Evolutionary conservation across 495 filamentous ascomycete genomes (phyloP), one percentile per base, ranked within the genome.

Genomic region (Hyphodiscus hymeniophilus): DNA sequence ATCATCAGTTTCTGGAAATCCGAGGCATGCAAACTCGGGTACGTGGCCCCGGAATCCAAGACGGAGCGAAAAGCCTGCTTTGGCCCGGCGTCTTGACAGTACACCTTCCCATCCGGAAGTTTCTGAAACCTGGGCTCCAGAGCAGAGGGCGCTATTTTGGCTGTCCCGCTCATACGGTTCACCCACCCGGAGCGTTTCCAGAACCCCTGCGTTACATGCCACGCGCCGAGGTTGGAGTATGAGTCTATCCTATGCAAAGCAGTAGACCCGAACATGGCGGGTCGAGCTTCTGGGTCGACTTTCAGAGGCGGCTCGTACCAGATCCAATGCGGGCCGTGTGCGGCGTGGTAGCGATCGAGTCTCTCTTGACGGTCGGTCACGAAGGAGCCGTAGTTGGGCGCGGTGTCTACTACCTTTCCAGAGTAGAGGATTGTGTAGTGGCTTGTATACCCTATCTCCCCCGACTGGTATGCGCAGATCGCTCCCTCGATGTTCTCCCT

Each of bases 281-380:
- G 36, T 20, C 26, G n/a, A 11, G n/a, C 13, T 10, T 50, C 42
- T 2, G 47, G 51, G 18, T 51, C 33, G 2, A 38, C 26, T 17
- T 47, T 11, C 2, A 75, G 58, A 0, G 72, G 71, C 1, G 68
- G 66, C 48, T 75, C 72, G 33, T 68, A 68, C 70, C 70, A 75
- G 24, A 75, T 58, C 70, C 71, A 73, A 16, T 69, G 69, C 12
- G 61, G 56, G 18, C 71, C 71, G 48, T 70, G 50, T 21, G 41
- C 39, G 10, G 42, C 57, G 16, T 13, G 40, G 49, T 73, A 74
- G 7, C 55, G 60, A 48, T 69, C 66, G 13, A 75, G 62, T 3
- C 66, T 66, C 6, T 57, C 62, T n/a, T 33, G 22, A 38, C 71
- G 62, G 52, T 69, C 64, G 18, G 12, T 5, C 11, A 62, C 63